phyloP scores from a whole-genome alignment of 345 rosid species.

The Pseudoturritis turrita region DNA sequence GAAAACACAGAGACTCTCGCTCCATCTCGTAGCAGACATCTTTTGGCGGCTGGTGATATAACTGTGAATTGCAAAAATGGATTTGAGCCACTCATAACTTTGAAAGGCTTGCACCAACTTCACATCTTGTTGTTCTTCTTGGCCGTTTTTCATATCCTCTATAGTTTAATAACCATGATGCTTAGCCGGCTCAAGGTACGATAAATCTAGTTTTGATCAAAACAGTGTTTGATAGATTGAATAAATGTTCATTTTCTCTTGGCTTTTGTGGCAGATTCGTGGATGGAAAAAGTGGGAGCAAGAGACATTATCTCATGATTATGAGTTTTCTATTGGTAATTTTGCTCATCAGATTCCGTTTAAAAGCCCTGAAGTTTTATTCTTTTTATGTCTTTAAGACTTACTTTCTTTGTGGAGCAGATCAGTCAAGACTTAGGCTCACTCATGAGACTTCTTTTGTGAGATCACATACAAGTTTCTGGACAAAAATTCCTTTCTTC shows the following conservation, averaged over 20 bases:
- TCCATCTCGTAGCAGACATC: slow-evolving; percentile 47
- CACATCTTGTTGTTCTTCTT: slow-evolving; percentile 91
- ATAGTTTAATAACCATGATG: slow-evolving; percentile 75
- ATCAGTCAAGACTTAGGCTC: slow-evolving; percentile 87
- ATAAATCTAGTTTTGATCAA: not conserved
- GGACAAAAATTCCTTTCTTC: slow-evolving; percentile 74
- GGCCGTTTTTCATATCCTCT: slow-evolving; percentile 66
- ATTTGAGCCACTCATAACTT: slow-evolving; percentile 65
- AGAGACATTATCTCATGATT: slow-evolving; percentile 72
- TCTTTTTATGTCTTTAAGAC: not conserved
- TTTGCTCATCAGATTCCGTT: not conserved
- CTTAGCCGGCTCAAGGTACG: slow-evolving; percentile 85
- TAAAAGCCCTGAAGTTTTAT: not conserved
- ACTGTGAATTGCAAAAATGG: slow-evolving; percentile 42
- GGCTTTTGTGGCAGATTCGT: slow-evolving; percentile 51
- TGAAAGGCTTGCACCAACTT: slow-evolving; percentile 67
- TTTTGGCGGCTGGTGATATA: slow-evolving; percentile 34
- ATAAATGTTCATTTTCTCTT: not conserved
- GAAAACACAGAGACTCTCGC: slow-evolving; percentile 20
- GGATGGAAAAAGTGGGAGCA: slow-evolving; percentile 93
- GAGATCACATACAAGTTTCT: slow-evolving; percentile 66
- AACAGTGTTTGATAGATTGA: not conserved
- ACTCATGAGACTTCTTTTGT: slow-evolving; percentile 90
- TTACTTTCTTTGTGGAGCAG: slow-evolving; percentile 32
- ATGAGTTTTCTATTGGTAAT: slow-evolving; percentile 76